These are phyloP conservation scores for Dictyostelium firmibasis DNA, from an alignment of 78 protist genomes.

Conservation along the genomic window DNA sequence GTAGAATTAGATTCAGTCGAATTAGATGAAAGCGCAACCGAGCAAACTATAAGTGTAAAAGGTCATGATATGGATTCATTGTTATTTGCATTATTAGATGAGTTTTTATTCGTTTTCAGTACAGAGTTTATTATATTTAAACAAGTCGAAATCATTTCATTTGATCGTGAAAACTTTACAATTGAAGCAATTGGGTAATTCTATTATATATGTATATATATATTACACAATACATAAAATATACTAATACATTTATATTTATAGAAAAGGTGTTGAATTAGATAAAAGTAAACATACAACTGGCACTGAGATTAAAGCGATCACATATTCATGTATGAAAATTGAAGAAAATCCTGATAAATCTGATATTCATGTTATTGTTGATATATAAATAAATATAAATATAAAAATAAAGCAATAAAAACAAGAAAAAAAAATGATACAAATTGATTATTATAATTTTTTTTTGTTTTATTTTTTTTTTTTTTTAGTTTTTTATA, in stretches of 20 bases:
- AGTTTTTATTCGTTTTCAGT: conserved; percentile 39
- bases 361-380: conserved; percentile 56
- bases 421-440: neutral
- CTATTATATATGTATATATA: no score
- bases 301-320: conserved; percentile 79
- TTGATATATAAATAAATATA: conserved; percentile 78
- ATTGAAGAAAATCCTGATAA: conserved; percentile 43
- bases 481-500: neutral
- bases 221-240: no score
- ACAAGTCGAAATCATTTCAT: conserved; percentile 19
- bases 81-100: conserved; percentile 60
- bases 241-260: neutral
- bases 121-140: conserved; percentile 70
- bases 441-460: no score
- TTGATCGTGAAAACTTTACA: conserved; percentile 29
- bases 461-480: neutral
- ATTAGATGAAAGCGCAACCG: neutral
- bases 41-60: neutral
- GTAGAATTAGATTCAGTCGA: conserved; percentile 56
- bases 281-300: conserved; percentile 74
- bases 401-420: neutral
- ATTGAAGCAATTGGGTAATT: conserved; percentile 49
- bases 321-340: conserved; percentile 78
- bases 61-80: conserved; percentile 76
- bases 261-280: conserved; percentile 52